These are phyloP conservation scores for Heliamphora pulchella DNA, from an alignment of 179 eudicot species.

Conservation along the genomic window DNA sequence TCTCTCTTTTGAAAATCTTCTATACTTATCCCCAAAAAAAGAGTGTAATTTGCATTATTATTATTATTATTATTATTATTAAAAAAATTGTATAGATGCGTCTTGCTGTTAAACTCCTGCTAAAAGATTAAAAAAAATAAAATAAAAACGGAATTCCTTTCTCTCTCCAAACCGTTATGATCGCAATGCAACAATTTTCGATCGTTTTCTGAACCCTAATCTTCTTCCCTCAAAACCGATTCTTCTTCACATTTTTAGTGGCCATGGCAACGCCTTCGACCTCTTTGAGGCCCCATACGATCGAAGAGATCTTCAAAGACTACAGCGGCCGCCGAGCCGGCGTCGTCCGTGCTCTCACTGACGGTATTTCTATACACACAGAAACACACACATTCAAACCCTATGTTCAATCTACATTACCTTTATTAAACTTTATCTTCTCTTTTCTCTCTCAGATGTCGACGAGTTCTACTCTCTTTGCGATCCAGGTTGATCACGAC, in stretches of 20 bases:
- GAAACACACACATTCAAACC: not conserved
- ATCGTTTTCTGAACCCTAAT: not conserved
- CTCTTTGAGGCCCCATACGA: constrained; percentile 2
- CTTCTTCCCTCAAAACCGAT: constrained; percentile 1
- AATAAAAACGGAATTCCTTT: not conserved
- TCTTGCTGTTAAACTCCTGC: too few relatives aligned
- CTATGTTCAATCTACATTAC: not conserved
- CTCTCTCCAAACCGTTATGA: not conserved
- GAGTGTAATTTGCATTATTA: too few relatives aligned
- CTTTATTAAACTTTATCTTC: not conserved
- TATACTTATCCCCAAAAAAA: too few relatives aligned
- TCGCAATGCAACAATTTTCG: not conserved
- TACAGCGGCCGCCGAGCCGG: constrained; percentile 12
- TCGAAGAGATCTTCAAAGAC: constrained; percentile 12
- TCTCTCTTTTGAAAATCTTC: too few relatives aligned
- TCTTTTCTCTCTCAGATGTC: constrained; percentile 7
- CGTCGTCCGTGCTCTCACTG: constrained; percentile 13
- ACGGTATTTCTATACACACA: constrained; percentile 3
- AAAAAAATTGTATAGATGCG: too few relatives aligned
- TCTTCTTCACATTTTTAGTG: not conserved
- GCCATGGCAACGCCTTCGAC: constrained; percentile 12
- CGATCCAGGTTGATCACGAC: constrained; percentile 15
- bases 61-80: too few relatives aligned
- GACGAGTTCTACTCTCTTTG: constrained; percentile 11
- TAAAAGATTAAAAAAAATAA: not conserved